Conservation (phyloP, 2,329 filamentous ascomycete genomes). For the Pyricularia pennisetigena region DNA sequence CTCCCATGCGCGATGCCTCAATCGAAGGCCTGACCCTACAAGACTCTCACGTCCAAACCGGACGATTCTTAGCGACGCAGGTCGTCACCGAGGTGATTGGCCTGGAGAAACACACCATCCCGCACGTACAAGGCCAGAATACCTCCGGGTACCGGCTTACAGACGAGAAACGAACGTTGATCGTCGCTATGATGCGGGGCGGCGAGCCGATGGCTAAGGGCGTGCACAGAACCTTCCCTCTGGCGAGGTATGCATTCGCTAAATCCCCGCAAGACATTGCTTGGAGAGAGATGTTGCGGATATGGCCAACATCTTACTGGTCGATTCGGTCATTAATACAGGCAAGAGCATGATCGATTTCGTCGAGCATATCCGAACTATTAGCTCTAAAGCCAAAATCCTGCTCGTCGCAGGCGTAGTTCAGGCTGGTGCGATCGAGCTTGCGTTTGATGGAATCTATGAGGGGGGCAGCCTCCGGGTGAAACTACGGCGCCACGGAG, state of each 20-base stretch:
- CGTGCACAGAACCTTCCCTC: not conserved
- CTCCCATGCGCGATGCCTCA: constrained; percentile 39
- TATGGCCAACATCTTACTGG: not conserved
- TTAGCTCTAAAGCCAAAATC: not conserved
- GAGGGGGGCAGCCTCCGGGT: not conserved
- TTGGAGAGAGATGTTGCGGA: no score
- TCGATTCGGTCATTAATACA: not conserved
- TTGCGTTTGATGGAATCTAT: no score
- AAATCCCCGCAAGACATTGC: not conserved
- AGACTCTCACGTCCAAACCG: constrained; percentile 36
- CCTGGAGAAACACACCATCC: constrained; percentile 34
- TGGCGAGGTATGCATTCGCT: not conserved
- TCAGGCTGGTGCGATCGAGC: no score
- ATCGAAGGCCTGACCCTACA: constrained; percentile 34
- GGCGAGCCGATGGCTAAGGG: not conserved
- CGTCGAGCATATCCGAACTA: not conserved
- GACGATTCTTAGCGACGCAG: constrained; percentile 42
- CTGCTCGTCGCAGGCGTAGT: not conserved
- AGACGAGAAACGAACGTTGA: not conserved
- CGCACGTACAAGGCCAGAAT: constrained; percentile 33
- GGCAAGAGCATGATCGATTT: not conserved
- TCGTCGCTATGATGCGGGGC: not conserved
- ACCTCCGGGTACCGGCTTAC: no score
- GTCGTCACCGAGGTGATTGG: constrained; percentile 37
- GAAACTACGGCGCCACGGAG: constrained; percentile 7